Base-by-base conservation (phyloP, 805 yeast species). In the Suhomyces xylopsoci region DNA sequence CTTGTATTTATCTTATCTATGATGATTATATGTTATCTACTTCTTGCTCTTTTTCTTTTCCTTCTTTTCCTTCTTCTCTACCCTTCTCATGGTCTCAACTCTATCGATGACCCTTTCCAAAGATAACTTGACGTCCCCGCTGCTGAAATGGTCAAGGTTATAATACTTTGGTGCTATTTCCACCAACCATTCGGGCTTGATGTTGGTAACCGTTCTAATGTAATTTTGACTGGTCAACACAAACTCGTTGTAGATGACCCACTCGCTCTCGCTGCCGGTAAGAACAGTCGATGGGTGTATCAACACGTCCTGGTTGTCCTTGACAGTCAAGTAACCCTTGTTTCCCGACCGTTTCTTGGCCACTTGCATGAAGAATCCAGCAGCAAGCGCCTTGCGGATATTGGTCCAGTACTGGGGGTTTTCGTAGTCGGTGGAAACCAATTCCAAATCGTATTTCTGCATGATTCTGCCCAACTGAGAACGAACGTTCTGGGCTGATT, bases 281-380 rank as follows among this genome's bases (percentile, higher is more conserved):
- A 93, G 74, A 9, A 91, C 94, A 1, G 97, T 90, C 51, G 94
- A 86, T 55, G 99, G 99, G 67, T 94, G 99, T 46, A 94, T 79
- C 62, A 91, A 73, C 10, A 93, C 98, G 57, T 93, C 98, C 75
- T 94, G 99, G 65, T 92, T 91, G 70, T 94, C 99, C 71, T 91
- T 91, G 48, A 92, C 88, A 0, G 99, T 94, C 61, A 88, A 80
- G 68, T 87, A 93, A n/a, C 89, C 92, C 58, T 73, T 73, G 62
- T 86, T 87, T 42, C 82, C 79, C n/a, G 88, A 81, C 74, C 83
- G 84, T 76, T 89, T 90, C 74, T 92, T 94, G 32, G 97, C 98
- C 51, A 89, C 96, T 75, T 94, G 99, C 98, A 94, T 92, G 77
- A 94, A 94, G 69, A 91, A 92, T 1, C 99, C 99, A n/a, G 90